Base-by-base conservation (phyloP, 1,139 yeast species). In the Saccharomyces hybrid region DNA sequence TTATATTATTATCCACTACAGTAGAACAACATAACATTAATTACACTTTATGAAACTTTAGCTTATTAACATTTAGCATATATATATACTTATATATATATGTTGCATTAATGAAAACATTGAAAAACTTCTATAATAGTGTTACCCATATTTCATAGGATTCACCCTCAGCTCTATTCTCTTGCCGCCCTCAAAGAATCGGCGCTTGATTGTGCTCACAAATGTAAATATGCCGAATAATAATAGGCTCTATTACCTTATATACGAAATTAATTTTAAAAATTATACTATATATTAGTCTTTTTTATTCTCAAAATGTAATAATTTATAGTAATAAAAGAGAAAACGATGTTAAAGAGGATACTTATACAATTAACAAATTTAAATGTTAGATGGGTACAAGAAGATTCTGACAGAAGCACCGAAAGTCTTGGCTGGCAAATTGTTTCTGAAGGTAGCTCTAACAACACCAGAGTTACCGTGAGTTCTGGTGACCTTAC, bases 331-430 rank as follows among this genome's bases (percentile, higher is more conserved):
- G 46, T 50, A 50, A 50, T 50, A 50, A 50, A 50, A 50, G 48
- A 44, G 52, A 47, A 38, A 38, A 16, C 44, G 44, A 38, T 38
- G 48, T 46, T 38, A 19, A 29, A 23, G 9, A 19, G 23, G 13
- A 9, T 52, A 34, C 46, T 49, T 42, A 26, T 51, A 32, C 48
- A 16, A 56, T 46, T 46, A 44, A 53, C 47, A 58, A 55, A 60
- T 68, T 88, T 91, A 93, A 86, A 93, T 93, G 95, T 87, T 91
- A 72, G 98, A 93, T 81, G 99, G 99, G 89, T 93, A 93, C 81
- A 93, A 91, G 96, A 93, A 90, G 83, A 93, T 86, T 85, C 99
- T 89, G 77, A 93, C 98, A 69, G 97, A 87, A 76, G 99, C 97
- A 82, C 99, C 99, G 77, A 93, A 90, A 72, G 98, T 89, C 88